Percentiles rank a stretch among this genome's conserved stretches.
Conservation (phyloP, 1,284 basidiomycete species). For the Marasmius sp. region DNA sequence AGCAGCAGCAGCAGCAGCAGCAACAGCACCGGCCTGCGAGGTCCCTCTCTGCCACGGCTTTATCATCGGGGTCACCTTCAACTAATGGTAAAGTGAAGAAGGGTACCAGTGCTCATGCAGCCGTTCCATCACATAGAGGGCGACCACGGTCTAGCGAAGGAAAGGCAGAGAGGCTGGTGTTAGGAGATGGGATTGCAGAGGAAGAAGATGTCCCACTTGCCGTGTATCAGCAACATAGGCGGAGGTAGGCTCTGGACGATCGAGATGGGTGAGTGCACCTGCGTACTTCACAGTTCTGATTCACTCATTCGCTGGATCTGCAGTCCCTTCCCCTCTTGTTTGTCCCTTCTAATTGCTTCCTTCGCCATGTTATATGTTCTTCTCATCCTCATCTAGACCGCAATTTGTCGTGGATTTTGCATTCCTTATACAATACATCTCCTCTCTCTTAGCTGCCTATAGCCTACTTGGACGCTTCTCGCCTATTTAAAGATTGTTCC, state of each 20-base stretch:
- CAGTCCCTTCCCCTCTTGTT: not conserved
- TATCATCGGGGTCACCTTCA: slow-evolving; percentile 38
- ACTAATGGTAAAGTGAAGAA: slow-evolving; percentile 63
- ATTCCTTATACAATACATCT: not conserved
- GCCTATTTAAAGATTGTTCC: not conserved
- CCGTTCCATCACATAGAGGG: slow-evolving; percentile 34
- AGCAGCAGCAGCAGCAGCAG: not conserved
- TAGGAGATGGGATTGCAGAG: slow-evolving; percentile 40
- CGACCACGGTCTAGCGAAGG: slow-evolving; percentile 42
- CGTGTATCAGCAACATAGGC: slow-evolving; percentile 71
- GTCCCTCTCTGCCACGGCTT: slow-evolving; percentile 66
- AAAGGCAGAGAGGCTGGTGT: slow-evolving; percentile 17
- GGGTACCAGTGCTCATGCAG: slow-evolving; percentile 63
- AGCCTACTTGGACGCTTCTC: not conserved
- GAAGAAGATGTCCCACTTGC: slow-evolving; percentile 79
- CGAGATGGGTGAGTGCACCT: not conserved
- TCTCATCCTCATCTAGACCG: not conserved
- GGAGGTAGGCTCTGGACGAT: slow-evolving; percentile 33
- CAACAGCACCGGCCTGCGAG: slow-evolving; percentile 38
- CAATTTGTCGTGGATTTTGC: slow-evolving; percentile 3
- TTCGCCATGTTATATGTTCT: not conserved
- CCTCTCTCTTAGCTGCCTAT: too few relatives aligned
- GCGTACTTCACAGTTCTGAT: not conserved
- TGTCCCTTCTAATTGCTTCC: not conserved
- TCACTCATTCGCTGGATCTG: not conserved